A percentile compares a stretch with the other conserved stretches of the same genome.
Conservation (phyloP, 2,329 filamentous ascomycete species). For the Triangularia setosa region DNA sequence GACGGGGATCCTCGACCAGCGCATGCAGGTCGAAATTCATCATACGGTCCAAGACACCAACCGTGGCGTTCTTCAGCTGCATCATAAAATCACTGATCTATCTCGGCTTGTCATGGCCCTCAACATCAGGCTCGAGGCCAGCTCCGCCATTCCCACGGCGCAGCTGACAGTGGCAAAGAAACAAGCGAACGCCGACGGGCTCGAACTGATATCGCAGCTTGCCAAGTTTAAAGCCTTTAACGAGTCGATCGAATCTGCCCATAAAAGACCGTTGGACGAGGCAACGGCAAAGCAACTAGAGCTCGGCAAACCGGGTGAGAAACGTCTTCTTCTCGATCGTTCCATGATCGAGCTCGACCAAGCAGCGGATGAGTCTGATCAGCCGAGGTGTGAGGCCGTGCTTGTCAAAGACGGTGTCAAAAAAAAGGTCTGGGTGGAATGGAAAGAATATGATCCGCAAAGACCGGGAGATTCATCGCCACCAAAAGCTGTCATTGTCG, state of each 20-base stretch:
- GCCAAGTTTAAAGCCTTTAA: constrained; percentile 52
- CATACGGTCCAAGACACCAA: constrained; percentile 47
- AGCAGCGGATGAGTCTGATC: constrained; percentile 32
- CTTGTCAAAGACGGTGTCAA: constrained; percentile 33
- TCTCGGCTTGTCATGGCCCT: constrained; percentile 44
- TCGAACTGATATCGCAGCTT: constrained; percentile 40
- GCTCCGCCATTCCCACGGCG: constrained; percentile 13
- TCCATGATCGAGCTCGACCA: constrained; percentile 34
- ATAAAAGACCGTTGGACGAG: constrained; percentile 33
- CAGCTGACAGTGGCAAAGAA: constrained; percentile 34
- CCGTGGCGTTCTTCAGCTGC: constrained; percentile 43
- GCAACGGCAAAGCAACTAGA: constrained; percentile 37
- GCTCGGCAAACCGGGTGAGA: constrained; percentile 34
- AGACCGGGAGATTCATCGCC: constrained; percentile 33
- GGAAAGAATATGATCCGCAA: constrained; percentile 45
- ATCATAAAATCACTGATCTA: constrained; percentile 44
- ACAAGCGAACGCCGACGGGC: constrained; percentile 37
- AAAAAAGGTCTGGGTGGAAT: constrained; percentile 47
- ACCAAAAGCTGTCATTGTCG: constrained; percentile 40
- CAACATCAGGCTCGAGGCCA: constrained; percentile 39
- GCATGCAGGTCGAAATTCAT: constrained; percentile 44
- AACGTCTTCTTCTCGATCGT: constrained; percentile 34
- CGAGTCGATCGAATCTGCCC: constrained; percentile 40
- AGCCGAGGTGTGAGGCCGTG: constrained; percentile 38
- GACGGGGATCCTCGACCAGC: constrained; percentile 45